Evolutionary conservation across 2,329 filamentous ascomycete species (phyloP), one percentile per base, ranked within the genome.

Genomic region (Ceratocystis smalleyi): DNA sequence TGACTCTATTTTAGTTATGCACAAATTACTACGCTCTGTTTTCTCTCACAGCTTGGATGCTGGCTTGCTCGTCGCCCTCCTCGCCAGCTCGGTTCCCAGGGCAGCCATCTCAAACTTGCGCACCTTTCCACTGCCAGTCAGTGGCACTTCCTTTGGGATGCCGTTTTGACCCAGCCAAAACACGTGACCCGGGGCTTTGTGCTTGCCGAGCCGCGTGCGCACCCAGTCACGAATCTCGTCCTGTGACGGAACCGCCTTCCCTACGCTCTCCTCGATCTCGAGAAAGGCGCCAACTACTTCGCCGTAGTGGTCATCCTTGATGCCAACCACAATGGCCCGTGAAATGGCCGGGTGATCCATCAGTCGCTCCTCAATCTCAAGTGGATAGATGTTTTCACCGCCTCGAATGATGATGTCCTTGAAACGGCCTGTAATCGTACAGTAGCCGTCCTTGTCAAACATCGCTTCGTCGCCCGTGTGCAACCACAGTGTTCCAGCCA

Each of bases 371-470:
- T 90, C 87, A 66, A 89, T 88, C 71, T 90, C 86, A 24, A 89
- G 78, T 0, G 87, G 87, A 70, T 89, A 88, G 71, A 79, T 82
- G 73, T 89, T 89, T 73, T 89, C 86, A 59, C 86, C 86, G 64
- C 86, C 87, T 69, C 87, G 77, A 67, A 90, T 90, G 65, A 90
- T 89, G 43, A 90, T 89, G 66, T 91, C 87, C 75, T 90, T 90
- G 74, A 89, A 88, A 22, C 87, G 77, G 0, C 87, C 87, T 0
- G 87, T 90, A 68, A 91, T 89, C 5, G 77, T 79, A 68, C 86
- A 89, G 70, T 88, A 88, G 0, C 86, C 87, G 7, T 83, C 74
- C 43, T 83, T 80, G 66, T 89, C 86, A 65, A 85, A 83, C 5
- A 85, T 77, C 43, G 89, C 80, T 67, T 88, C 80, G 70, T 91